These are phyloP conservation scores for Hypoxylon fuscum DNA, from an alignment of 495 filamentous ascomycete genomes.

Conservation along the genomic window DNA sequence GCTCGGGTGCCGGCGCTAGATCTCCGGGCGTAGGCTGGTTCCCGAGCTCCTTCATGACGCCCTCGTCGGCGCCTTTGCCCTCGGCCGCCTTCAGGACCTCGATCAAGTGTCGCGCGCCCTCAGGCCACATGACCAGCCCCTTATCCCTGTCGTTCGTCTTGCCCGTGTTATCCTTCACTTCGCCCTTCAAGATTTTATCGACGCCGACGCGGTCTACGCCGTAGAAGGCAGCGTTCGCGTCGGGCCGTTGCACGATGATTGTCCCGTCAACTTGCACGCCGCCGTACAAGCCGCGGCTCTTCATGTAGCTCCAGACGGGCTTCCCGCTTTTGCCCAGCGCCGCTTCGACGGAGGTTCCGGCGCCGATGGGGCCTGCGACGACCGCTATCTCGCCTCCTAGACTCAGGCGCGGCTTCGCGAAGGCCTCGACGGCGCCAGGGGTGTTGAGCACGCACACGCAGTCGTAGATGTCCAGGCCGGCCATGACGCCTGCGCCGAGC, in stretches of 20 bases:
- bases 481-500: constrained; percentile 77
- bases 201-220: constrained; percentile 61
- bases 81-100: constrained; percentile 78
- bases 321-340: constrained; percentile 30
- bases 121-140: constrained; percentile 41
- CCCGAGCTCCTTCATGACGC: constrained; percentile 43
- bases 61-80: constrained; percentile 68
- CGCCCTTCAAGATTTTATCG: constrained; percentile 72
- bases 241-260: constrained; percentile 75
- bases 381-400: constrained; percentile 79
- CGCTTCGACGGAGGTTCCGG: constrained; percentile 65
- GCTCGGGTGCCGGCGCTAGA: constrained; percentile 42
- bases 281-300: constrained; percentile 78
- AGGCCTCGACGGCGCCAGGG: constrained; percentile 73
- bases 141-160: constrained; percentile 7
- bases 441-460: constrained; percentile 85
- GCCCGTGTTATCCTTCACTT: constrained; percentile 47
- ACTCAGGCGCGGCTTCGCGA: constrained; percentile 73
- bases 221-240: constrained; percentile 83
- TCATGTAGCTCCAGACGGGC: constrained; percentile 82
- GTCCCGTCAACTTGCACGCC: constrained; percentile 81
- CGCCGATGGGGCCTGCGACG: constrained; percentile 75
- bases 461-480: constrained; percentile 85
- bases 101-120: constrained; percentile 57
- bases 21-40: constrained; percentile 72